Evolutionary conservation across 1,139 yeast genomes (phyloP).

Genomic region (Yamadazyma conglobata): DNA sequence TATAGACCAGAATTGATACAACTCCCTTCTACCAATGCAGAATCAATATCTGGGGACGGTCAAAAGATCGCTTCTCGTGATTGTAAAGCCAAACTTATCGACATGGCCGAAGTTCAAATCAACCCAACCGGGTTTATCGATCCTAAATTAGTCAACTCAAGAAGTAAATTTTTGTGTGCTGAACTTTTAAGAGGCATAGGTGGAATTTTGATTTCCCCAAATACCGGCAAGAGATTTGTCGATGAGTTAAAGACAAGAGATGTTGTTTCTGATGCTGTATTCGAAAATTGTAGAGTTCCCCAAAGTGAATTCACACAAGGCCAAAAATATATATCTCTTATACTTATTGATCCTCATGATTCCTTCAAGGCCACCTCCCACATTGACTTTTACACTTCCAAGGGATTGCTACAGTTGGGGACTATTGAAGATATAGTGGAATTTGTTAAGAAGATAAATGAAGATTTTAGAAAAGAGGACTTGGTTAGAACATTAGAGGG

Average conservation of each 20-base stretch:
- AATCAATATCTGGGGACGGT: constrained; percentile 37
- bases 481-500: constrained; percentile 14
- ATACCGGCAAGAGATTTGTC: constrained; percentile 30
- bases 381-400: constrained; percentile 28
- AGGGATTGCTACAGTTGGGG: constrained; percentile 27
- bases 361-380: constrained; percentile 26
- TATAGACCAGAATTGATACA: constrained; percentile 31
- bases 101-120: constrained; percentile 37
- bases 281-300: constrained; percentile 19
- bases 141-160: constrained; percentile 12
- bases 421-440: constrained; percentile 18
- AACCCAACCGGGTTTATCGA: constrained; percentile 41
- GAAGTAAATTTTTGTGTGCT: constrained; percentile 36
- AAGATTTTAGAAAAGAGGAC: constrained; percentile 10
- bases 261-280: constrained; percentile 25
- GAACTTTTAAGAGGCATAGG: constrained; percentile 38
- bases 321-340: constrained; percentile 20
- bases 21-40: constrained; percentile 36
- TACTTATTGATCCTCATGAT: constrained; percentile 27
- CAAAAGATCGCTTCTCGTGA: constrained; percentile 32
- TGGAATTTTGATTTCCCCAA: constrained; percentile 31
- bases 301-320: constrained; percentile 9
- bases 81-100: constrained; percentile 28
- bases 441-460: constrained; percentile 16
- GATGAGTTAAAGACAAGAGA: constrained; percentile 37